Conservation (phyloP, 805 yeast species). For the Candida boleticola region DNA sequence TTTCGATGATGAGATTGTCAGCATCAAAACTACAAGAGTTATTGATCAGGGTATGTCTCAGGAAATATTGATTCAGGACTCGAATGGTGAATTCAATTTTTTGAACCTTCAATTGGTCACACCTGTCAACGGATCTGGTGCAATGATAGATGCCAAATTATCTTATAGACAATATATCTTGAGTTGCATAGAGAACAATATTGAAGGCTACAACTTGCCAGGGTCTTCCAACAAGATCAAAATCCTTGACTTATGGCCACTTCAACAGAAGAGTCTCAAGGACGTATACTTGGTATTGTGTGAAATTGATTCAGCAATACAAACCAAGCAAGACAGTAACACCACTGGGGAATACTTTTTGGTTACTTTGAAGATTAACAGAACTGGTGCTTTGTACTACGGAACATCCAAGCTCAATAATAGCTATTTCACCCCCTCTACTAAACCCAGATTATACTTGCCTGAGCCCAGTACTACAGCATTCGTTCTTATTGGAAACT, state of each 20-base stretch:
- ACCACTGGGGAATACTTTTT: slow-evolving; percentile 25
- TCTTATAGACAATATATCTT: slow-evolving; percentile 33
- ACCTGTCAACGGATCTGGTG: slow-evolving; percentile 28
- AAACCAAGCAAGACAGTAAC: too few species aligned
- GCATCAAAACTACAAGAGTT: slow-evolving; percentile 55
- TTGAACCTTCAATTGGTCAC: slow-evolving; percentile 24
- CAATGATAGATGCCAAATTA: slow-evolving; percentile 19
- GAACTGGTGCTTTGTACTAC: slow-evolving; percentile 50
- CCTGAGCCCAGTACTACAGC: slow-evolving; percentile 62
- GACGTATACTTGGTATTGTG: slow-evolving; percentile 44
- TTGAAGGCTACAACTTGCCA: slow-evolving; percentile 47
- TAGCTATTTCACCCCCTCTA: slow-evolving; percentile 10
- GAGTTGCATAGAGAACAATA: slow-evolving; percentile 24
- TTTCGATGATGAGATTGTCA: slow-evolving; percentile 48
- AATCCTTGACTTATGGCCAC: slow-evolving; percentile 62
- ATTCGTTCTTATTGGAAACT: slow-evolving; percentile 55
- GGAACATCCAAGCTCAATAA: slow-evolving; percentile 65
- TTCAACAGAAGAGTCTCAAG: slow-evolving; percentile 16
- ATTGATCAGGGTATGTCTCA: slow-evolving; percentile 48
- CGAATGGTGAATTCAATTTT: slow-evolving; percentile 38
- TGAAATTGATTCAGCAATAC: slow-evolving; percentile 15
- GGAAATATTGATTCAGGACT: slow-evolving; percentile 43
- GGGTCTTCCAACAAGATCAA: slow-evolving; percentile 48
- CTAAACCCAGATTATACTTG: slow-evolving; percentile 47
- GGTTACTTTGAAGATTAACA: slow-evolving; percentile 51